Evolutionary conservation across 768 basidiomycete species (phyloP).

Genomic region (Erythrobasidium yunnanense): DNA sequence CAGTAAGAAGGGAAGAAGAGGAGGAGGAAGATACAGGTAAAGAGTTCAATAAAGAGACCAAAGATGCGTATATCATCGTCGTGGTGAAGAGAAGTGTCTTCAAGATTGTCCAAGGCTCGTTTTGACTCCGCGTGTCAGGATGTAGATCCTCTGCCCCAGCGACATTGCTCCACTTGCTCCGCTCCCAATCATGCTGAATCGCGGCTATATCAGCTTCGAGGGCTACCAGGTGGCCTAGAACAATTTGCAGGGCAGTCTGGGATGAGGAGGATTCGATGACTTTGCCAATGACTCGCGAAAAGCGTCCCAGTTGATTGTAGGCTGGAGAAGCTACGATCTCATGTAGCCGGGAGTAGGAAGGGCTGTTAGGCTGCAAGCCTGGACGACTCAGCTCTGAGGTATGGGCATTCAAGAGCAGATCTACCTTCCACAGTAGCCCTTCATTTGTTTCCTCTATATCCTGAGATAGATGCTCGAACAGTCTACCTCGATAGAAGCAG

Average conservation of each 20-base stretch:
- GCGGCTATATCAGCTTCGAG: not conserved
- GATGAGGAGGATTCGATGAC: conserved; percentile 26
- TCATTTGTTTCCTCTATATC: conserved; percentile 7
- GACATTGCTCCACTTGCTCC: conserved; percentile 28
- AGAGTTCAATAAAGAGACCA: conserved; percentile 29
- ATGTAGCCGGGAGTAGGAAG: conserved; percentile 23
- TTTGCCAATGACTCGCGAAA: conserved; percentile 33
- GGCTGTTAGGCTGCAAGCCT: not conserved
- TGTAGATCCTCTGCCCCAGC: conserved; percentile 16
- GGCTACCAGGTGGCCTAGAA: not conserved
- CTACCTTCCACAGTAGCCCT: conserved; percentile 25
- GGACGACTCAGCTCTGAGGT: too few relatives aligned
- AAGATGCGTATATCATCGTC: conserved; percentile 33
- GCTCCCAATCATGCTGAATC: conserved; percentile 27
- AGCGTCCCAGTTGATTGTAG: conserved; percentile 29
- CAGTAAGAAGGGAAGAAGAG: too few relatives aligned
- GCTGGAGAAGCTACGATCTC: not conserved
- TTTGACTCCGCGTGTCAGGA: conserved; percentile 24
- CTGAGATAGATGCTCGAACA: conserved; percentile 27
- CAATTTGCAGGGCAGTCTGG: not conserved
- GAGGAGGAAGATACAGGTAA: conserved; percentile 25
- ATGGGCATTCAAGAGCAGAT: not conserved
- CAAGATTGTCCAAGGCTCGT: conserved; percentile 34
- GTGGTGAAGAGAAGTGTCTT: conserved; percentile 35
- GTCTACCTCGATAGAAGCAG: conserved; percentile 27